phyloP scores from a whole-genome alignment of 441 rosid species.

The Eruca vesicaria region DNA sequence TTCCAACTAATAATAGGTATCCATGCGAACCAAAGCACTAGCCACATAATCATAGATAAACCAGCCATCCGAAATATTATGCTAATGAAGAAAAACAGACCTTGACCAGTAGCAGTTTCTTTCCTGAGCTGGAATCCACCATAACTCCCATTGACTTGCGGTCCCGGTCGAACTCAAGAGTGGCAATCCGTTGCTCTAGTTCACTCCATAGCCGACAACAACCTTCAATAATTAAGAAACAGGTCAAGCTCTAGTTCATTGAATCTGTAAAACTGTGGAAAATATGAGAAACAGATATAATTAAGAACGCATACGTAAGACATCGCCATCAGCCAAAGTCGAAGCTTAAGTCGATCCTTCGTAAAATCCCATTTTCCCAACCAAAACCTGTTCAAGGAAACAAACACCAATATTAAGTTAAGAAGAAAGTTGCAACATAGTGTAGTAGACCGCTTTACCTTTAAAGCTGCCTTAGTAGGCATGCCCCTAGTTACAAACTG shows the following conservation, averaged over 20 bases:
- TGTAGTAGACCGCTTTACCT: constrained; percentile 45
- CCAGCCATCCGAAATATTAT: not conserved
- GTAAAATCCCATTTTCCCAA: not conserved
- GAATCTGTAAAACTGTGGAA: constrained; percentile 5
- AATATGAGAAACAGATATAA: not conserved
- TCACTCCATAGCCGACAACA: constrained; percentile 72
- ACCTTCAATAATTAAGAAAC: too few relatives aligned
- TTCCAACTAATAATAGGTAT: not conserved
- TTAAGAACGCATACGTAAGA: constrained; percentile 15
- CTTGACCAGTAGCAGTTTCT: constrained; percentile 83
- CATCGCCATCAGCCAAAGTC: constrained; percentile 1
- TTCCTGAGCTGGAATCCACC: constrained; percentile 69
- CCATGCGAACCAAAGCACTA: not conserved
- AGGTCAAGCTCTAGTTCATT: too few relatives aligned
- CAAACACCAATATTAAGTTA: not conserved
- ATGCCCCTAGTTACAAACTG: constrained; percentile 70
- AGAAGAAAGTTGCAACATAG: constrained; percentile 8
- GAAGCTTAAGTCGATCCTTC: not conserved
- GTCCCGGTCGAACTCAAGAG: constrained; percentile 94
- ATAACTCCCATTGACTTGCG: constrained; percentile 98
- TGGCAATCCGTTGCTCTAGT: constrained; percentile 73
- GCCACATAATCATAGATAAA: not conserved
- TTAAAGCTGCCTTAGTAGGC: constrained; percentile 94
- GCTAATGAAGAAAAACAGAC: constrained; percentile 28
- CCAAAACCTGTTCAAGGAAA: not conserved